Conservation (phyloP, 2,329 filamentous ascomycete genomes). For the Aspergillus transmontanensis region DNA sequence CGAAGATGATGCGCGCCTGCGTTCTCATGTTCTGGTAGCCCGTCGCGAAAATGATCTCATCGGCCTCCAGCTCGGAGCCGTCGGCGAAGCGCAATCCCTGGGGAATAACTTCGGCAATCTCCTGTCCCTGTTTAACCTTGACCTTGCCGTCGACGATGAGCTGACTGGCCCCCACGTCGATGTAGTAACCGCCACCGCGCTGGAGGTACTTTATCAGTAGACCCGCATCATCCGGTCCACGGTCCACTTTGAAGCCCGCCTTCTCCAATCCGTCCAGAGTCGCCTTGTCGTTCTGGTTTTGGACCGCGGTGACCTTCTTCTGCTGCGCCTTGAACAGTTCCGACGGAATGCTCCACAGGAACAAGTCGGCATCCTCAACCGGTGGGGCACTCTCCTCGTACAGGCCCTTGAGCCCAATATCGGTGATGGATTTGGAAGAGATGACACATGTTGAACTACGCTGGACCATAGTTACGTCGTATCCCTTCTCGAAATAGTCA, state of each 20-base stretch:
- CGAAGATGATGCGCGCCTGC: conserved; percentile 63
- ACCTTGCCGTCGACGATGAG: conserved; percentile 67
- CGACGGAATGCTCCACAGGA: conserved; percentile 59
- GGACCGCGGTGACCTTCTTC: conserved; percentile 44
- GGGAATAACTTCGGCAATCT: conserved; percentile 57
- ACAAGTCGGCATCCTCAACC: conserved; percentile 67
- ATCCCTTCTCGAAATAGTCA: conserved; percentile 67
- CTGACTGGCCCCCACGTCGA: conserved; percentile 66
- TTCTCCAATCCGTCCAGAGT: conserved; percentile 51
- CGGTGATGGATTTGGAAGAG: conserved; percentile 55
- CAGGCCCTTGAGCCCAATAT: conserved; percentile 56
- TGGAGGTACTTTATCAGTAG: conserved; percentile 66
- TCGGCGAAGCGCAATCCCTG: conserved; percentile 57
- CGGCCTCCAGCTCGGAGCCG: conserved; percentile 61
- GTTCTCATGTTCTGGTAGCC: conserved; percentile 70
- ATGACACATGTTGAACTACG: conserved; percentile 67
- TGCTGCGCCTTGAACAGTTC: conserved; percentile 64
- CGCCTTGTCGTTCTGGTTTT: conserved; percentile 38
- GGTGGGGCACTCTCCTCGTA: conserved; percentile 56
- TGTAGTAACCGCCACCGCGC: conserved; percentile 70
- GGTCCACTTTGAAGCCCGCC: conserved; percentile 64
- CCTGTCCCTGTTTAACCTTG: conserved; percentile 64
- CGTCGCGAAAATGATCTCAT: conserved; percentile 64
- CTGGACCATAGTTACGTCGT: conserved; percentile 70
- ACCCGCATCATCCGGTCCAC: conserved; percentile 59